Evolutionary conservation across 345 rosid species (phyloP), one percentile per base, ranked within the genome.

Genomic region (Sonneratia caseolaris): DNA sequence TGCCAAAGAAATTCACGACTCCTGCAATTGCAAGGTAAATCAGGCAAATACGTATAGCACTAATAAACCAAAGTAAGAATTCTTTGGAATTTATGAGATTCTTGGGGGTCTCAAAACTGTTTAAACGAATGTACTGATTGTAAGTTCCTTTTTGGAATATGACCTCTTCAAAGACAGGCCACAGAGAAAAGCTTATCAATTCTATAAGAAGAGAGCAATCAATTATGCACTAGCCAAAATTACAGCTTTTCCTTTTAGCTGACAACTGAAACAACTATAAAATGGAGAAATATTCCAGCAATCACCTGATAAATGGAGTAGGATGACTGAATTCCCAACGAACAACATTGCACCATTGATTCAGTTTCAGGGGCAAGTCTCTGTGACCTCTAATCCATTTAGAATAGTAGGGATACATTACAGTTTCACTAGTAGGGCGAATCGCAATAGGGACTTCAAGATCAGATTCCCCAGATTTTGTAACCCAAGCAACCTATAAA

Each of bases 291-390:
- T 27, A 49, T 55, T 18, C 38, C 51, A 49, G 35, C n/a, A 68
- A 75, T 56, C 76, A 95, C 99, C 99, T 86, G 82, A 95, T 95
- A 87, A 95, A 92, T 45, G 99, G 98, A 36, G 99, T 95, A n/a
- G 99, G 99, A 80, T 95, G 85, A 88, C 97, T 95, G 77, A 95
- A 95, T 75, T 95, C 98, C 99, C 97, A 92, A 77, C 99, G 86
- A 73, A 95, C 99, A 76, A 95, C 99, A 84, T 95, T 95, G 85
- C 99, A 95, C 99, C 99, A 95, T 73, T 95, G 99, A 69, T 95
- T 95, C 72, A 89, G 97, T 82, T 81, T 92, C 86, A 95, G 76
- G 72, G 99, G 99, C 81, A 95, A 82, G 80, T 95, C 99, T 45
- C 98, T 91, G 77, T 92, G 99, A 11, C 99, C 96, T 78, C 99